Conservation (phyloP, 1,284 basidiomycete genomes). For the Albatrellus sp. region DNA sequence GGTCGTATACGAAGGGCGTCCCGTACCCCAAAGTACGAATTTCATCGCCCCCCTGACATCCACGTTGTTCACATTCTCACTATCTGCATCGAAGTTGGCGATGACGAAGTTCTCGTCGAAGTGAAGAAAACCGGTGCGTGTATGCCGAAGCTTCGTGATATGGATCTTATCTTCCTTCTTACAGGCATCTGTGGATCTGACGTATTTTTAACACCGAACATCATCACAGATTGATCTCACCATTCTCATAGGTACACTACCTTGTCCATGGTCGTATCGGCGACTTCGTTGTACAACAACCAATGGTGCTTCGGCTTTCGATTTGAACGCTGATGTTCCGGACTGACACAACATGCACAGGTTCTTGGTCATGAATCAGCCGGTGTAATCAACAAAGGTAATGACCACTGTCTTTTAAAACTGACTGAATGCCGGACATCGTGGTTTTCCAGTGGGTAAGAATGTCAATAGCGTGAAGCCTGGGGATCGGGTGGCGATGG, state of each 20-base stretch:
- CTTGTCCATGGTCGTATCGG: slow-evolving; percentile 67
- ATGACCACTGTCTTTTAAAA: not conserved
- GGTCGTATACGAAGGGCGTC: slow-evolving; percentile 43
- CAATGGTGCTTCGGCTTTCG: slow-evolving; percentile 45
- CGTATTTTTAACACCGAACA: slow-evolving; percentile 26
- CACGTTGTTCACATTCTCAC: slow-evolving; percentile 3
- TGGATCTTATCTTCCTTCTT: not conserved
- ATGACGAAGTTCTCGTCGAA: slow-evolving; percentile 78
- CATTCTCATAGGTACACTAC: slow-evolving; percentile 51
- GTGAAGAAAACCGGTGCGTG: slow-evolving; percentile 81
- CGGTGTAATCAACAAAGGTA: slow-evolving; percentile 43
- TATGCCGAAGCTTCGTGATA: not conserved
- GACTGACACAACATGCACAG: slow-evolving; percentile 17
- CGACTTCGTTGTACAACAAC: slow-evolving; percentile 63
- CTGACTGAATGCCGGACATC: not conserved
- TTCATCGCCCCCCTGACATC: not conserved
- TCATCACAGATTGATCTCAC: not conserved
- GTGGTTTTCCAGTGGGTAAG: slow-evolving; percentile 40
- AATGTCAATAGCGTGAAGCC: slow-evolving; percentile 62
- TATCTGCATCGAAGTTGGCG: slow-evolving; percentile 33
- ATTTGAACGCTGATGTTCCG: not conserved
- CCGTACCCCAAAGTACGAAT: slow-evolving; percentile 59
- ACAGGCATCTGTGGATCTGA: slow-evolving; percentile 85
- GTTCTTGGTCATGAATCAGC: slow-evolving; percentile 59
- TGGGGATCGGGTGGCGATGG: slow-evolving; percentile 83